Percentiles rank a stretch among this genome's conserved stretches.
Evolutionary conservation across 1,284 basidiomycete species (phyloP).

Genomic region (Apiotrichum sp.): DNA sequence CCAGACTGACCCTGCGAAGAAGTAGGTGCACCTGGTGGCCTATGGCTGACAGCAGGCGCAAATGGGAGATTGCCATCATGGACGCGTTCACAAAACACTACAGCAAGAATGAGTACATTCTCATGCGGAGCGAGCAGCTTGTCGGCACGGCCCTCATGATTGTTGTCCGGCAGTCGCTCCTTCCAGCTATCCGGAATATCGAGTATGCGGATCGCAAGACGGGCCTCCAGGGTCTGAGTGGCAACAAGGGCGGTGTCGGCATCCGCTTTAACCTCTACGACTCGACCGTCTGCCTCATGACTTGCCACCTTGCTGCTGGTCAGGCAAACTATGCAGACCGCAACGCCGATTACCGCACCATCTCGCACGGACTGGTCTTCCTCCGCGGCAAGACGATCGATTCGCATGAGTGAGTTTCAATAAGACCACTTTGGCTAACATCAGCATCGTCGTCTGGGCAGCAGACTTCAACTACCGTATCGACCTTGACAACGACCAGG

Average conservation of each 20-base stretch:
- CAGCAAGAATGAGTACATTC: constrained; percentile 67
- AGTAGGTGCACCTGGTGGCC: constrained; percentile 47
- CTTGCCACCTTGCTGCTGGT: constrained; percentile 85
- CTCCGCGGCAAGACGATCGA: constrained; percentile 79
- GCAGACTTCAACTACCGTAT: constrained; percentile 96
- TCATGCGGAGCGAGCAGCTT: constrained; percentile 85
- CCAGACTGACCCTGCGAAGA: constrained; percentile 91
- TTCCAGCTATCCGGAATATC: constrained; percentile 75
- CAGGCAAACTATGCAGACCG: constrained; percentile 83
- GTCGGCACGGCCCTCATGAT: constrained; percentile 91
- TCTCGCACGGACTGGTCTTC: constrained; percentile 75
- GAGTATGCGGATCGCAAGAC: constrained; percentile 95
- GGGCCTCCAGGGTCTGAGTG: constrained; percentile 90
- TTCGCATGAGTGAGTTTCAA: constrained; percentile 70
- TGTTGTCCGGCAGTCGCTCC: constrained; percentile 69
- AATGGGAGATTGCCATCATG: constrained; percentile 81
- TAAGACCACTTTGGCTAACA: neutral
- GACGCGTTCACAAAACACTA: constrained; percentile 65
- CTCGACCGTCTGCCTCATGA: constrained; percentile 89
- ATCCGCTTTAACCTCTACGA: constrained; percentile 87
- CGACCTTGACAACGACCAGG: constrained; percentile 73
- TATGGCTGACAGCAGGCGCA: constrained; percentile 52
- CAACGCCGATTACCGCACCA: constrained; percentile 87
- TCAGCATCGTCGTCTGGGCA: constrained; percentile 68
- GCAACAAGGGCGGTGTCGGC: constrained; percentile 93